phyloP scores from a whole-genome alignment of 129 eudicot genomes.

The Scalesia atractyloides region DNA sequence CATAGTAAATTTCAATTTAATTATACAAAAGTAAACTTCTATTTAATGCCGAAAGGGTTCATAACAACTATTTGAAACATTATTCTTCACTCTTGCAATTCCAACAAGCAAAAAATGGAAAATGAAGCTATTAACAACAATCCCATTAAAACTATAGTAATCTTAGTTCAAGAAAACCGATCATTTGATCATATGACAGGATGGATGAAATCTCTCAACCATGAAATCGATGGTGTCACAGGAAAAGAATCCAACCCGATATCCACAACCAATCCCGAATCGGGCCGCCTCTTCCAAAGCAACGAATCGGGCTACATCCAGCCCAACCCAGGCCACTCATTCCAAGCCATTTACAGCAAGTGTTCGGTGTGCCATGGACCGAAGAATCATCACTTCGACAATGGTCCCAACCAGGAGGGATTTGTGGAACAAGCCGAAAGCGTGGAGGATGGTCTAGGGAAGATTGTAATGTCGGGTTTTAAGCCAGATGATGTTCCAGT shows the following conservation, averaged over 20 bases:
- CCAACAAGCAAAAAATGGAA: constrained; percentile 2
- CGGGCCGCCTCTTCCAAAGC: constrained; percentile 46
- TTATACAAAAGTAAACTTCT: background rate
- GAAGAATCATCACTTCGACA: constrained; percentile 10
- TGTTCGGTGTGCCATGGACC: constrained; percentile 61
- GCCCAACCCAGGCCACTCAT: constrained; percentile 89
- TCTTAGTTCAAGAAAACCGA: constrained; percentile 69
- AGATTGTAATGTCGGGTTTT: constrained; percentile 78
- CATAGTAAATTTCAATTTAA: background rate
- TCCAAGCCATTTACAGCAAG: constrained; percentile 69
- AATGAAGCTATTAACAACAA: background rate
- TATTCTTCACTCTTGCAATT: background rate
- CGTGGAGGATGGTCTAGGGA: constrained; percentile 51
- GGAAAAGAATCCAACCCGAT: constrained; percentile 56
- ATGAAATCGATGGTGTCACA: constrained; percentile 52
- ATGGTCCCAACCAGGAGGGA: constrained; percentile 58
- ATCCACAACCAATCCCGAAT: constrained; percentile 36
- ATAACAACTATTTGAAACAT: background rate
- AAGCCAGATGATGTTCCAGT: constrained; percentile 70
- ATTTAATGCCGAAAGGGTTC: background rate
- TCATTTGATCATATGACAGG: constrained; percentile 68
- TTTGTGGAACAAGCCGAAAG: constrained; percentile 80
- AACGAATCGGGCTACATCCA: constrained; percentile 58
- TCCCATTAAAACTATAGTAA: constrained; percentile 60
- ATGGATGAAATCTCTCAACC: constrained; percentile 61